These are phyloP conservation scores for Lachancea nothofagi DNA, from an alignment of 805 yeast species.

Conservation along the genomic window DNA sequence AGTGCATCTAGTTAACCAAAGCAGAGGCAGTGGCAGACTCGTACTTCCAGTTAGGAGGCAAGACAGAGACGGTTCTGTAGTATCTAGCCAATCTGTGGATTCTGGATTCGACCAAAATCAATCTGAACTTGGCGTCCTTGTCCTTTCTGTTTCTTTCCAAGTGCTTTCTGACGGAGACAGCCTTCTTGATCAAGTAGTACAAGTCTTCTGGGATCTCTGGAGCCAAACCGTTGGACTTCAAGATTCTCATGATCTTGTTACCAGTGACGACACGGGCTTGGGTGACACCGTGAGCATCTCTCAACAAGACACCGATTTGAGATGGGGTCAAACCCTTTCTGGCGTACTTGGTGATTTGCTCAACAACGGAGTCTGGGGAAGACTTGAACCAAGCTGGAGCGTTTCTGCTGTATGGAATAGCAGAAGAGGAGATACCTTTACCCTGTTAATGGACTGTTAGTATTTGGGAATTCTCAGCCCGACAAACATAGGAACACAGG, in stretches of 20 bases:
- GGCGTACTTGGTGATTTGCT: slow-evolving; percentile 98
- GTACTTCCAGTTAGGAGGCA: slow-evolving; percentile 99
- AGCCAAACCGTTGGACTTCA: slow-evolving; percentile 99
- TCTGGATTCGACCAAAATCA: slow-evolving; percentile 99
- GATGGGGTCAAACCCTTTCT: slow-evolving; percentile 99
- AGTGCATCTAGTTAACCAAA: slow-evolving; percentile 77
- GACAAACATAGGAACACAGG: background rate
- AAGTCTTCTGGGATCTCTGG: slow-evolving; percentile 99
- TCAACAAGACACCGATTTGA: slow-evolving; percentile 97
- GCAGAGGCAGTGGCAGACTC: slow-evolving; percentile 99
- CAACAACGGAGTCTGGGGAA: slow-evolving; percentile 90
- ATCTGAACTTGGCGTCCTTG: slow-evolving; percentile 99
- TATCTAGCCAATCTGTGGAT: slow-evolving; percentile 99
- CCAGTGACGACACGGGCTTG: slow-evolving; percentile 97
- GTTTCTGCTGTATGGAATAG: slow-evolving; percentile 98
- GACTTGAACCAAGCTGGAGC: slow-evolving; percentile 99
- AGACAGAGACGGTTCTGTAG: slow-evolving; percentile 99
- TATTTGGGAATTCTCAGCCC: background rate
- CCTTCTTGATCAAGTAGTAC: slow-evolving; percentile 98
- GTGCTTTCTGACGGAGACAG: slow-evolving; percentile 99
- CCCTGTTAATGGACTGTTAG: slow-evolving; percentile 50
- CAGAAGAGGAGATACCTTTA: slow-evolving; percentile 98
- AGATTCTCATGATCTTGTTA: slow-evolving; percentile 98
- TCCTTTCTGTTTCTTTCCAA: slow-evolving; percentile 99
- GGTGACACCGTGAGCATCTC: slow-evolving; percentile 99